These are phyloP conservation scores for Coemansia sp. DNA, from an alignment of 192 early-diverging fungal genomes.

Conservation along the genomic window DNA sequence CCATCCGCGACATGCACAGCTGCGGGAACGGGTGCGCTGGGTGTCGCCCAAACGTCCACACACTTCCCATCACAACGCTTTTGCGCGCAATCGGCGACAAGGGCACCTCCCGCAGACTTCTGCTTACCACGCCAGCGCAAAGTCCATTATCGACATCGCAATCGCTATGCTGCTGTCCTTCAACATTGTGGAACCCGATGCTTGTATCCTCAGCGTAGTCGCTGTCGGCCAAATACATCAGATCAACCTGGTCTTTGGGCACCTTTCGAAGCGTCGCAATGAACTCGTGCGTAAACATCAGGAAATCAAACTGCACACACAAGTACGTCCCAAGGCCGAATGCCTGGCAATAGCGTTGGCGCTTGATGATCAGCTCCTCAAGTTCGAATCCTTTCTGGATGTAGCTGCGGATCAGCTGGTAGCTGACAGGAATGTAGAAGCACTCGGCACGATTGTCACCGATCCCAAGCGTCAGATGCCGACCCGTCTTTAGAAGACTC, in stretches of 20 bases:
- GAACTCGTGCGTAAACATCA: conserved; percentile 94
- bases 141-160: neutral
- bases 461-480: conserved; percentile 82
- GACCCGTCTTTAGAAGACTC: conserved; percentile 69
- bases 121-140: conserved; percentile 5
- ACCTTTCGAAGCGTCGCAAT: conserved; percentile 79
- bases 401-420: conserved; percentile 79
- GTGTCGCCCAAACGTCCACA: conserved; percentile 75
- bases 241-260: conserved; percentile 53
- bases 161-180: neutral
- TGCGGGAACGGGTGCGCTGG: conserved; percentile 58
- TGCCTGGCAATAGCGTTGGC: conserved; percentile 83
- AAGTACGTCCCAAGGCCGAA: conserved; percentile 86
- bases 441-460: conserved; percentile 91
- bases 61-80: conserved; percentile 88
- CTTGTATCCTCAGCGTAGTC: conserved; percentile 15
- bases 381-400: conserved; percentile 81
- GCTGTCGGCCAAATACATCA: conserved; percentile 45
- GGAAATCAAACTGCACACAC: conserved; percentile 85
- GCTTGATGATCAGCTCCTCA: conserved; percentile 85
- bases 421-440: conserved; percentile 85
- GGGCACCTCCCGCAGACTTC: conserved; percentile 61
- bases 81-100: conserved; percentile 74
- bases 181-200: conserved; percentile 23
- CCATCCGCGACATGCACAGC: conserved; percentile 78